Evolutionary conservation across 345 rosid genomes (phyloP).

Genomic region (Salix viminalis): DNA sequence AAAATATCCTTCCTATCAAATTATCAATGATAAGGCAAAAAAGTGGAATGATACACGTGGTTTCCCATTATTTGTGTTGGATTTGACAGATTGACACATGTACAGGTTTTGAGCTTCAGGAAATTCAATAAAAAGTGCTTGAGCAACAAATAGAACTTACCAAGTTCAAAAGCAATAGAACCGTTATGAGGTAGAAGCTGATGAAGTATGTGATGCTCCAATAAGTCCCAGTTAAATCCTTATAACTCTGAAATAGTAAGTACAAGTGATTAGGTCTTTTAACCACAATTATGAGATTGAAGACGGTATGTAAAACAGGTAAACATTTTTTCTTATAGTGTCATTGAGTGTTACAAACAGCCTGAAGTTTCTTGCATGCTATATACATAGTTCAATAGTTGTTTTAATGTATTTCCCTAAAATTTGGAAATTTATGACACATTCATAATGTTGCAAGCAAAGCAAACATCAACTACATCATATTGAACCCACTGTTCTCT

Average conservation of each 20-base stretch:
- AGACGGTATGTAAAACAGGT: neutral
- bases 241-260: constrained; percentile 62
- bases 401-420: neutral
- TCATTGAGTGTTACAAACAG: neutral
- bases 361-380: neutral
- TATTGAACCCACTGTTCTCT: neutral
- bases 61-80: too few relatives aligned
- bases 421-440: neutral
- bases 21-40: neutral
- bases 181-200: constrained; percentile 85
- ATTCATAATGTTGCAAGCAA: too few relatives aligned
- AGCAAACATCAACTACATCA: too few relatives aligned
- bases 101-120: too few relatives aligned
- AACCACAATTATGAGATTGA: neutral
- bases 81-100: too few relatives aligned
- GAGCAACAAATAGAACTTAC: constrained; percentile 38
- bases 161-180: constrained; percentile 82
- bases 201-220: constrained; percentile 77
- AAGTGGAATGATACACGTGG: neutral
- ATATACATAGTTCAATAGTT: neutral
- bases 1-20: neutral
- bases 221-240: constrained; percentile 69
- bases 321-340: neutral
- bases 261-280: constrained; percentile 11
- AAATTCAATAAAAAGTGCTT: neutral